Conservation (phyloP, 2,329 filamentous ascomycete genomes). For the Arthrobotrys pseudoclavata region DNA sequence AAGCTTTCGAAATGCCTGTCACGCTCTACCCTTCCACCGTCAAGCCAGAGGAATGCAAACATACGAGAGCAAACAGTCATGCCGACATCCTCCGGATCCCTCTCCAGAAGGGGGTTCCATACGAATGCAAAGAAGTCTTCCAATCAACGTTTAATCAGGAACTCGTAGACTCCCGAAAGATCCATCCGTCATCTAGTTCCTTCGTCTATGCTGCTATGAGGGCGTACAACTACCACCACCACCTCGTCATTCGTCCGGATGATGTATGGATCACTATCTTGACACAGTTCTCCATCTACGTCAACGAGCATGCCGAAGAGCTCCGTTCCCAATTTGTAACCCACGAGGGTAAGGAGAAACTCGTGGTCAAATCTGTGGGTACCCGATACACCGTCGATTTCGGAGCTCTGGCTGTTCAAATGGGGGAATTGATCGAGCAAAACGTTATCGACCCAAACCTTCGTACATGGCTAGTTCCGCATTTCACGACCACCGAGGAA, state of each 20-base stretch:
- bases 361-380: slow-evolving; percentile 63
- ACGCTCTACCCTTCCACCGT: slow-evolving; percentile 41
- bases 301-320: slow-evolving; percentile 69
- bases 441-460: slow-evolving; percentile 68
- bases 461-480: slow-evolving; percentile 70
- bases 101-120: slow-evolving; percentile 29
- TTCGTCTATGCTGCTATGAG: slow-evolving; percentile 69
- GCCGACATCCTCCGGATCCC: slow-evolving; percentile 30
- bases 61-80: slow-evolving; percentile 10
- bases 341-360: slow-evolving; percentile 67
- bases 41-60: slow-evolving; percentile 37
- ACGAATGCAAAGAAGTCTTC: slow-evolving; percentile 59
- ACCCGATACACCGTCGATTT: slow-evolving; percentile 62
- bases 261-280: slow-evolving; percentile 72
- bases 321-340: slow-evolving; percentile 67
- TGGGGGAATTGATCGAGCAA: slow-evolving; percentile 67
- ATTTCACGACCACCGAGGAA: slow-evolving; percentile 70
- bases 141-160: slow-evolving; percentile 63
- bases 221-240: slow-evolving; percentile 69
- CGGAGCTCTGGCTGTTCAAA: slow-evolving; percentile 65
- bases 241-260: slow-evolving; percentile 70
- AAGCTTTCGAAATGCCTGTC: slow-evolving; percentile 46
- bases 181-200: slow-evolving; percentile 65
- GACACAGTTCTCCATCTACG: slow-evolving; percentile 68
- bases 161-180: slow-evolving; percentile 51